Conservation (phyloP, 441 rosid species). For the Populus tomentosa region DNA sequence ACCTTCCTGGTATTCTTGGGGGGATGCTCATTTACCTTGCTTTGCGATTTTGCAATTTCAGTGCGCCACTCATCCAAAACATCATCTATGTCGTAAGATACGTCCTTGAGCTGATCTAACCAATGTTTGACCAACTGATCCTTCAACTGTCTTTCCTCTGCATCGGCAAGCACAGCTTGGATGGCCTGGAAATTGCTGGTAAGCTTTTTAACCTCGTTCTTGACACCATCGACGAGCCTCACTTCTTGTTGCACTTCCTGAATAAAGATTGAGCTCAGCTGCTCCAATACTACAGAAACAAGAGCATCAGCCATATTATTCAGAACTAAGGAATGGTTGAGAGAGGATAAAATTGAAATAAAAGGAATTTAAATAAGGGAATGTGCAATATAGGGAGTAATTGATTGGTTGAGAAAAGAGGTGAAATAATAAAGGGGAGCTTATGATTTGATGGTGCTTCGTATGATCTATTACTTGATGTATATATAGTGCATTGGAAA, state of each 20-base stretch:
- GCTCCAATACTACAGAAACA: neutral
- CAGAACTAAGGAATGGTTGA: neutral
- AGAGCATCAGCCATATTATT: conserved; percentile 1
- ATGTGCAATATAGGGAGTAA: no score
- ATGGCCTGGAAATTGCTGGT: neutral
- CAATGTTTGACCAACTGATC: neutral
- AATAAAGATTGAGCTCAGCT: neutral
- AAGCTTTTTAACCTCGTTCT: neutral
- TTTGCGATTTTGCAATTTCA: neutral
- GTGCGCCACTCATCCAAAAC: neutral
- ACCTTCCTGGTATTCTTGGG: neutral
- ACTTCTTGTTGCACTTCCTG: neutral
- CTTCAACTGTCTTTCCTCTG: no score
- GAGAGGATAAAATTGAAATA: no score
- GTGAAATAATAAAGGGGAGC: no score
- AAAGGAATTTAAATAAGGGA: no score
- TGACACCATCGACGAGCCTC: neutral
- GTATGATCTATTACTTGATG: no score
- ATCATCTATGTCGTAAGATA: neutral
- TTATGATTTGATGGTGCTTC: no score
- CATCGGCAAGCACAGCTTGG: neutral
- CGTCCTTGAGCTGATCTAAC: neutral
- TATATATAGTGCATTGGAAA: no score
- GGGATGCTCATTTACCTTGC: no score
- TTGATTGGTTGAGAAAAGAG: no score